These are phyloP conservation scores for Gilbertella persicaria DNA, from an alignment of 371 early-diverging fungal species.

Conservation along the genomic window DNA sequence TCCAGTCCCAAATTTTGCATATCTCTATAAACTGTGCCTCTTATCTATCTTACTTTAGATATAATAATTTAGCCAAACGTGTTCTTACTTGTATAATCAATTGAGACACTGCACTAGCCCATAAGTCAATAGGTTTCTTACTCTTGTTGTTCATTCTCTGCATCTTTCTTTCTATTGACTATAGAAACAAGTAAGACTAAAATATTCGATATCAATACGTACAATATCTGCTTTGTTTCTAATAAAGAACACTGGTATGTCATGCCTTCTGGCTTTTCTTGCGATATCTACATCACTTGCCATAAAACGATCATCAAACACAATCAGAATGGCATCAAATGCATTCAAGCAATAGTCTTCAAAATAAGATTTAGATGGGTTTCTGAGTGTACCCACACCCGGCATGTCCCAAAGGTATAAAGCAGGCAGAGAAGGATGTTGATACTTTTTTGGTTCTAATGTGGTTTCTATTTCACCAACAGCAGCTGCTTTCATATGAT, in stretches of 20 bases:
- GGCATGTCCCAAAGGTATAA: constrained; percentile 40
- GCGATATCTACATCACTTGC: constrained; percentile 34
- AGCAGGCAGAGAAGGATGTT: constrained; percentile 21
- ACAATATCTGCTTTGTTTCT: constrained; percentile 34
- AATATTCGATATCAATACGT: too few relatives aligned
- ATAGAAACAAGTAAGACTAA: neutral
- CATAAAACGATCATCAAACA: constrained; percentile 35
- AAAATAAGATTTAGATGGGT: constrained; percentile 24
- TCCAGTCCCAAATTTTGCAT: constrained; percentile 24
- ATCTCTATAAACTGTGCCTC: constrained; percentile 16
- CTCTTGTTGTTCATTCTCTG: constrained; percentile 2
- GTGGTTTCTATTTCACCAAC: constrained; percentile 32
- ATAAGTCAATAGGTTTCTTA: constrained; percentile 18
- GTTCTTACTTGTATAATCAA: constrained; percentile 24
- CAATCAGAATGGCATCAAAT: constrained; percentile 36
- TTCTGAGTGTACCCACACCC: constrained; percentile 20
- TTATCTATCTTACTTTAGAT: constrained; percentile 3
- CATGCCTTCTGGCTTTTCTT: constrained; percentile 20
- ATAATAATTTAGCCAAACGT: neutral
- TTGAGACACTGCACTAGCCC: constrained; percentile 26
- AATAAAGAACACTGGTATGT: constrained; percentile 28
- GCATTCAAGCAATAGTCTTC: constrained; percentile 29
- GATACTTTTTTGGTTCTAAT: constrained; percentile 20
- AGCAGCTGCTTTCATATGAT: constrained; percentile 21
- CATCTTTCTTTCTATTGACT: constrained; percentile 8